These are phyloP conservation scores for Fraxinus americana DNA, from an alignment of 257 asterid species.

Conservation along the genomic window DNA sequence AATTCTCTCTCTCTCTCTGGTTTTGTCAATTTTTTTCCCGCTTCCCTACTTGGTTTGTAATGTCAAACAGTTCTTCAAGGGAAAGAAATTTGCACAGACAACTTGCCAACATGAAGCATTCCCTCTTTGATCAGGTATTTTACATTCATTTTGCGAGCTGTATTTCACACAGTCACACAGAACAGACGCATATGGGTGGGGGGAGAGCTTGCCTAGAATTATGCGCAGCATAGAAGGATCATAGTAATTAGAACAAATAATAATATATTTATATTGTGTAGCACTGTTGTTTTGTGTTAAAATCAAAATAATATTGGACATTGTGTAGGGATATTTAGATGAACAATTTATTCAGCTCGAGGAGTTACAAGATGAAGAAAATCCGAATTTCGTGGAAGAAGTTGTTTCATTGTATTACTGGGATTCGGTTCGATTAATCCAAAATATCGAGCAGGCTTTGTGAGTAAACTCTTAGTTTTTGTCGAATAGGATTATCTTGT, in stretches of 20 bases:
- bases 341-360: constrained; percentile 63
- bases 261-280: too few relatives aligned
- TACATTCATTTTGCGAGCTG: not conserved
- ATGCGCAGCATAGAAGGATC: too few relatives aligned
- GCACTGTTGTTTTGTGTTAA: constrained; percentile 42
- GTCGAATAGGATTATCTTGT: not conserved
- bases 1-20: constrained; percentile 14
- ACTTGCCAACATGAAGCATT: constrained; percentile 59
- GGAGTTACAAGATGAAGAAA: constrained; percentile 75
- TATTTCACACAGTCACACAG: not conserved
- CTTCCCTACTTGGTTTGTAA: not conserved
- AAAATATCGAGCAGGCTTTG: constrained; percentile 63
- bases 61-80: constrained; percentile 7
- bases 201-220: too few relatives aligned
- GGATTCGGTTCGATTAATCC: constrained; percentile 59
- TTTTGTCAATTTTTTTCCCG: not conserved
- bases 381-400: constrained; percentile 78
- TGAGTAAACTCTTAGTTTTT: constrained; percentile 31
- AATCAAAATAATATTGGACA: not conserved
- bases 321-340: constrained; percentile 67
- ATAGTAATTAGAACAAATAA: too few relatives aligned
- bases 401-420: constrained; percentile 65
- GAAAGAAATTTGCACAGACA: constrained; percentile 44
- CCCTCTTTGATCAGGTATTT: constrained; percentile 68
- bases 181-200: too few relatives aligned